Evolutionary conservation across 176 grass and related monocot species (phyloP), one percentile per base, ranked within the genome.

Genomic region (Carex cristatella): DNA sequence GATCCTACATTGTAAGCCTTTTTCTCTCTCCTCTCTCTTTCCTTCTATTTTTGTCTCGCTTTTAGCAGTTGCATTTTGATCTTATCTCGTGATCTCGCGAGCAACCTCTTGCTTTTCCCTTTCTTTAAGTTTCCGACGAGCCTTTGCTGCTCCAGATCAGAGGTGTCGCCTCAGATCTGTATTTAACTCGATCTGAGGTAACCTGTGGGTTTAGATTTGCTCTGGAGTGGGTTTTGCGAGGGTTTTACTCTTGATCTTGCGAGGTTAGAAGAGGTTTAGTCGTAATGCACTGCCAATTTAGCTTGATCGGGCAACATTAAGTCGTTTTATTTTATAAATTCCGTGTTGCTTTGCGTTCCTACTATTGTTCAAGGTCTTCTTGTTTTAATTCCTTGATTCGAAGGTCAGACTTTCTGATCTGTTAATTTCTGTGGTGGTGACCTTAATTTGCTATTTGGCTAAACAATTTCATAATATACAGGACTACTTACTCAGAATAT

Each of bases 41-140:
- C 31, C 71, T 74, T 55, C 68, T 72, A 30, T 68, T 78, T 70
- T 48, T 42, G 57, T 76, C 80, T 67, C 35, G 38, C 80, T 87
- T 84, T 87, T 40, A 35, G 4, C 28, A 44, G 80, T 28, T 38
- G 33, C 30, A 74, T 72, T 67, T 78, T 30, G 4, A 35, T 87
- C 38, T 32, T 35, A 10, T 65, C 87, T 74, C 78, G 71, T 86
- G 83, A 90, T 93, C 91, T 89, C 87, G 87, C 88, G 88, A 79
- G 75, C 76, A 10, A 79, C 61, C 66, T 37, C 55, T 54, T 33
- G 31, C 62, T 49, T 62, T 59, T 46, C 51, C 64, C 10, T 53
- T 31, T 72, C 61, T 73, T 32, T 67, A 6, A 12, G 3, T 40
- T 66, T 79, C 15, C 60, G 72, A 59, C 35, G 57, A 81, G 53